Base-by-base conservation (phyloP, 805 yeast species). In the Yarrowia deformans region DNA sequence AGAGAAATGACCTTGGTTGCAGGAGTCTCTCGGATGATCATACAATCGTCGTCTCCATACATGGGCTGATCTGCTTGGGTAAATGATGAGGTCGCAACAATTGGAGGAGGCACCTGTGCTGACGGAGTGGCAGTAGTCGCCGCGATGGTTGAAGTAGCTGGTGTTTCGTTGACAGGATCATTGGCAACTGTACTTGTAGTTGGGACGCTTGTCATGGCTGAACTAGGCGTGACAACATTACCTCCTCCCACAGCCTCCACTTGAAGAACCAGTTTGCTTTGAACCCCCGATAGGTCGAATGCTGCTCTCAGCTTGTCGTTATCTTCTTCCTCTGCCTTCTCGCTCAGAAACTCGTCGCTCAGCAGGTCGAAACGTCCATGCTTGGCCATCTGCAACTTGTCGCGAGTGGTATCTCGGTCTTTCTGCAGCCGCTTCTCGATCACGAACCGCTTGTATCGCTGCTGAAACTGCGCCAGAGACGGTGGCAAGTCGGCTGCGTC, bases 361-460 rank as follows among this genome's bases (percentile, higher is more conserved):
- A 63, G 14, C 23, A 48, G 29, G 23, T 63, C 56, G 3, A 19
- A 42, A 4, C 68, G 45, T 12, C 68, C 68, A 9, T 63, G 68
- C 32, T 63, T 63, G 14, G 68, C 56, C 29, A 63, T 19, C 56
- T 63, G 56, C 19, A 32, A 8, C 32, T 34, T 43, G 5, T 60
- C 52, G 2, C 66, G 45, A 10, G 52, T 34, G 55, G 55, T 63
- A 39, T 63, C 68, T 63, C 68, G 16, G 56, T 49, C 56, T 14
- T 29, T 46, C 37, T 63, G 55, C 4, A 71, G 63, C 43, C 58
- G 50, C 4, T 67, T 63, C 23, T 69, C 73, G 9, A 71, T 14
- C 23, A 48, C 54, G 35, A 40, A 69, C 43, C 72, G 60, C 39
- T 55, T 58, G 35, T 61, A 70, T 6, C 67, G 55, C 18, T 39